Evolutionary conservation across 225 moss, liverwort and hornwort genomes (phyloP), one percentile per base, ranked within the genome.

Genomic region (Lunularia cruciata): DNA sequence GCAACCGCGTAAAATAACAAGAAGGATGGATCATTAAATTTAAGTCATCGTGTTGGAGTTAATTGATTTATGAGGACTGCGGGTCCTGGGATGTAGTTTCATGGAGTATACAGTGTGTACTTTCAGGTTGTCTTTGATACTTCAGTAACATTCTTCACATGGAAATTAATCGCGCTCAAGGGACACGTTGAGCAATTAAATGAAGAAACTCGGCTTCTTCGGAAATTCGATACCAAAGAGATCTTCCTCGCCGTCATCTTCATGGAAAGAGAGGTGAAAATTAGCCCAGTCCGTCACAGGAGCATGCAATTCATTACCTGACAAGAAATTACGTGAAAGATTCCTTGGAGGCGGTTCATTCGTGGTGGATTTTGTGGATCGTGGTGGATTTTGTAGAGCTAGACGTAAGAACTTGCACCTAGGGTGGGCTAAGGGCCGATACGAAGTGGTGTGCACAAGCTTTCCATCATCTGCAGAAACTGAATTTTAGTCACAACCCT

Each of bases 201-300:
- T 31, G n/a, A 49, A 47, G 25, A 15, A 42, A 52, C 60, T 61
- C 67, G 38, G 76, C 39, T 20, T 51, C 19, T 38, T 27, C 16
- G 69, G 42, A 54, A 69, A 37, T 28, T 9, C 28, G 33, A 18
- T 16, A 57, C 74, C 61, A 49, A 77, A 82, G 26, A 82, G 60
- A 72, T 78, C 78, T 11, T 82, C 85, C 31, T 81, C 78, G 23
- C 71, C 66, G 59, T 78, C 81, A 37, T 84, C 86, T 8, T 87
- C 86, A 6, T 81, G 75, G 84, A 84, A 19, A 87, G 77, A 53
- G 83, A 75, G 39, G 67, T 75, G 40, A 76, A 84, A 9, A 65
- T 65, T n/a, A 76, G 71, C 2, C 60, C 55, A n/a, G 6, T 70
- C 69, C 8, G 33, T 47, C 36, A 47, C 64, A 35, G 69, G 59